Base-by-base conservation (phyloP, 352 stramenopile species). In the Saprolegnia diclina region DNA sequence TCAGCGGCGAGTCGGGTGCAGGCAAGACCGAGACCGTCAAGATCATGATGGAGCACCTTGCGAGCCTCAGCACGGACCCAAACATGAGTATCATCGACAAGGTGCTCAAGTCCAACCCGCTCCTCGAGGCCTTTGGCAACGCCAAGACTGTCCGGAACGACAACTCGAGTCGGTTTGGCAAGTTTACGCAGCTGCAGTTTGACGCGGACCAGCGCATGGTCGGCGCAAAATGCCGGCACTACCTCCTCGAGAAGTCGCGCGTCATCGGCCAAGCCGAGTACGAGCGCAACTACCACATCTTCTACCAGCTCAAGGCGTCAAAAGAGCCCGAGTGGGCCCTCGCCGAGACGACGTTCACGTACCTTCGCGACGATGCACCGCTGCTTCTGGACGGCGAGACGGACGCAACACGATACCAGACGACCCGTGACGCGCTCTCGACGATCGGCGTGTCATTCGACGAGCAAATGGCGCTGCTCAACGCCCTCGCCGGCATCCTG, bases 221-320 rank as follows among this genome's bases (percentile, higher is more conserved):
- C 14, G 92, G 91, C 35, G 91, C 90, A 13, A 87, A 90, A 65
- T 95, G 87, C 68, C 82, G 85, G 14, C 83, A 97, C 50, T 99
- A 99, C 77, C 77, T 99, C 54, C 80, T 99, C 2, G 97, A 99
- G 75, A 99, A 99, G 74, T 96, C 95, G 0, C 91, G 97, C 18
- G 87, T 99, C 6, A 81, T 98, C 6, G 76, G 81, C 21, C 95
- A 98, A 70, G 81, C 83, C 1, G 29, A 75, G 0, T 86, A 91
- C 0, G 97, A 99, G 76, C 82, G 97, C 38, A 99, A 99, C 74
- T 99, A 98, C 84, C 97, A 99, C 78, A 97, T 99, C 24, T 99
- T 99, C 75, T 99, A 99, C 79, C 90, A 98, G 73, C 79, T 98
- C 11, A 76, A 90, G 29, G 90, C 78, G 19, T 85, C 84, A 4